These are phyloP conservation scores for Pseudopithomyces chartarum DNA, from an alignment of 2,329 filamentous ascomycete genomes.

Conservation along the genomic window DNA sequence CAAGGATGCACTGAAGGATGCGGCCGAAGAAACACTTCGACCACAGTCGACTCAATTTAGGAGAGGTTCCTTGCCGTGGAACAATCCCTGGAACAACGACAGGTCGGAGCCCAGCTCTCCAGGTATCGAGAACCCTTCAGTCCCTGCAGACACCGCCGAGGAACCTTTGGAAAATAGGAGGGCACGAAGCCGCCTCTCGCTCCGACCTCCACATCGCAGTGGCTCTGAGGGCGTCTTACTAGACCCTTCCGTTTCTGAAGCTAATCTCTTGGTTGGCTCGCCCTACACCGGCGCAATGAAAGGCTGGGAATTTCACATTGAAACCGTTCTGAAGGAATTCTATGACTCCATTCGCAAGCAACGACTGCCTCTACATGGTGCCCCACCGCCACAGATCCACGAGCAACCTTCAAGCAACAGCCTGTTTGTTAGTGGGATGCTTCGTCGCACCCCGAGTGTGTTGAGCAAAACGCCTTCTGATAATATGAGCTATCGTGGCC, in stretches of 20 bases:
- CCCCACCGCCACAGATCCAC: conserved; percentile 54
- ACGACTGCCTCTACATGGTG: conserved; percentile 83
- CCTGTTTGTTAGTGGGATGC: conserved; percentile 71
- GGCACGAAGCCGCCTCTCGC: conserved; percentile 49
- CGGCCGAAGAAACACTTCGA: conserved; percentile 38
- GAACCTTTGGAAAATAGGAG: conserved; percentile 44
- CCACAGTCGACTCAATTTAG: conserved; percentile 41
- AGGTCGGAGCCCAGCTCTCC: conserved; percentile 43
- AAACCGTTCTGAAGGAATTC: conserved; percentile 88
- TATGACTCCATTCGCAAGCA: conserved; percentile 88
- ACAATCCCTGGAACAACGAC: conserved; percentile 17
- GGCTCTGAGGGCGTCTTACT: conserved; percentile 42
- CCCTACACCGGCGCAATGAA: conserved; percentile 76
- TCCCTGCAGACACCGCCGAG: conserved; percentile 33
- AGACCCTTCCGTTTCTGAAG: conserved; percentile 54
- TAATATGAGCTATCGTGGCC: conserved; percentile 72
- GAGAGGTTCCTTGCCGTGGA: conserved; percentile 43
- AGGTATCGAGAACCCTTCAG: conserved; percentile 29
- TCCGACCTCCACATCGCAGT: conserved; percentile 45
- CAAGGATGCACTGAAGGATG: conserved; percentile 66
- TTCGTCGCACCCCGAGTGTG: conserved; percentile 87
- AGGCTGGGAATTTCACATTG: conserved; percentile 87
- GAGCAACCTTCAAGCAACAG: conserved; percentile 60
- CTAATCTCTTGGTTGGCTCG: conserved; percentile 77
- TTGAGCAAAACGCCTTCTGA: conserved; percentile 94